Conservation (phyloP, 129 eudicot species). For the Lactuca sativa region DNA sequence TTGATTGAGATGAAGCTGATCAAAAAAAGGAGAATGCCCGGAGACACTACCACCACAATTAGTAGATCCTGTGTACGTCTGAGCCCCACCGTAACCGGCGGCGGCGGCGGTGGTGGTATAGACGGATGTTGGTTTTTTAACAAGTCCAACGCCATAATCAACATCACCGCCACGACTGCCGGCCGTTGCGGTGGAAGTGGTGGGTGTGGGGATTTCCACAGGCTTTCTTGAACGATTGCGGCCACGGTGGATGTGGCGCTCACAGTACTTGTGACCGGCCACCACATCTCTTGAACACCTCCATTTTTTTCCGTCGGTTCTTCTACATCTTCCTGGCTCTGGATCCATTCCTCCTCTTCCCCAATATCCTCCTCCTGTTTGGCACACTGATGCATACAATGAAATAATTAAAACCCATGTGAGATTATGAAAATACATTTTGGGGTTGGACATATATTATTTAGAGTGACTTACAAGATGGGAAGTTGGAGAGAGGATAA, state of each 20-base stretch:
- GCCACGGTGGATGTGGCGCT: slow-evolving; percentile 94
- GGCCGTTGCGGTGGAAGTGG: slow-evolving; percentile 19
- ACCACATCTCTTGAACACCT: slow-evolving; percentile 82
- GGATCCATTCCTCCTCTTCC: slow-evolving; percentile 87
- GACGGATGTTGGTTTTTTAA: background rate
- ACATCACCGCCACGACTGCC: slow-evolving; percentile 12
- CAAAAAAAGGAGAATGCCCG: slow-evolving; percentile 56
- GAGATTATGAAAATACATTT: too few species aligned
- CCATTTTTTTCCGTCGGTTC: slow-evolving; percentile 98
- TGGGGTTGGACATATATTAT: too few species aligned
- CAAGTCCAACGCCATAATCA: slow-evolving; percentile 18
- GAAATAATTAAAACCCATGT: background rate
- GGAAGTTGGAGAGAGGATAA: slow-evolving; percentile 48
- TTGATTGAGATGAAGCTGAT: slow-evolving; percentile 55
- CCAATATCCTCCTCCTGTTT: slow-evolving; percentile 67
- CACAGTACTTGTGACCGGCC: slow-evolving; percentile 81
- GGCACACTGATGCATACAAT: slow-evolving; percentile 38
- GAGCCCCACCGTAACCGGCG: slow-evolving; percentile 11
- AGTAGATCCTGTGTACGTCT: slow-evolving; percentile 6
- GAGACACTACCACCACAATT: slow-evolving; percentile 38
- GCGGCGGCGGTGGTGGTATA: background rate
- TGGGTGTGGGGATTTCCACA: slow-evolving; percentile 84
- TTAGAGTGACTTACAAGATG: slow-evolving; percentile 56
- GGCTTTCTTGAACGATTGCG: slow-evolving; percentile 99
- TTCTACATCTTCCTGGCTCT: slow-evolving; percentile 89